These are phyloP conservation scores for Furcasterigmium furcatum DNA, from an alignment of 2,329 filamentous ascomycete species.

Conservation along the genomic window DNA sequence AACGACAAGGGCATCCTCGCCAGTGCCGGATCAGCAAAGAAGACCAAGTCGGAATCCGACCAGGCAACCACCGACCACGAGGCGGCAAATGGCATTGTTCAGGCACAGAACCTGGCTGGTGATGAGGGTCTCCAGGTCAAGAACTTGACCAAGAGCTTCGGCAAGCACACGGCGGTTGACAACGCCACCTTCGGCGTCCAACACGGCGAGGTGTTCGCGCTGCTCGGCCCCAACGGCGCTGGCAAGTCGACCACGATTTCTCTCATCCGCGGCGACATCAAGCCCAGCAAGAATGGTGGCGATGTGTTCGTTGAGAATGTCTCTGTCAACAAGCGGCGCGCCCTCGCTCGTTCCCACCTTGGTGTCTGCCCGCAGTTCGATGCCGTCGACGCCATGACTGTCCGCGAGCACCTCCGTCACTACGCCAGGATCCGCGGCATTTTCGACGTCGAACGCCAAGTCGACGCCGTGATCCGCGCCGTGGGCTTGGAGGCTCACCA, in stretches of 20 bases:
- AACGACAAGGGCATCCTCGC: conserved; percentile 66
- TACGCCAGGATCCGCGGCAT: conserved; percentile 85
- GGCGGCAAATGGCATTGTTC: conserved; percentile 59
- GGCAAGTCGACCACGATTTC: conserved; percentile 90
- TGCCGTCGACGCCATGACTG: conserved; percentile 88
- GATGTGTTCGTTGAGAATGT: conserved; percentile 78
- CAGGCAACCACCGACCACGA: conserved; percentile 48
- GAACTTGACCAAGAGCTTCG: conserved; percentile 78
- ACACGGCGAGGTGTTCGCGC: conserved; percentile 79
- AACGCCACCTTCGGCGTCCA: conserved; percentile 82
- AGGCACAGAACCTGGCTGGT: conserved; percentile 43
- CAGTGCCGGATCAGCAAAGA: neutral
- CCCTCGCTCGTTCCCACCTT: conserved; percentile 69
- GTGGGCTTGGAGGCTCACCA: conserved; percentile 73
- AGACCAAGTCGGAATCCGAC: conserved; percentile 27
- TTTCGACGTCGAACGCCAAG: conserved; percentile 70
- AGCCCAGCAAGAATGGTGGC: conserved; percentile 66
- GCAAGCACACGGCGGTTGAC: conserved; percentile 75
- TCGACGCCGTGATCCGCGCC: conserved; percentile 72
- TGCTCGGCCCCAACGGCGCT: conserved; percentile 87
- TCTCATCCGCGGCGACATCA: conserved; percentile 83
- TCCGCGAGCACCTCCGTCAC: conserved; percentile 80
- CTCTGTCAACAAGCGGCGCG: conserved; percentile 69
- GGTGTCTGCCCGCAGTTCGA: conserved; percentile 92
- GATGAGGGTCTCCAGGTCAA: conserved; percentile 73